A percentile compares a stretch with the other conserved stretches of the same genome.
Evolutionary conservation across 768 basidiomycete species (phyloP).

Genomic region (Kwoniella bestiolae): DNA sequence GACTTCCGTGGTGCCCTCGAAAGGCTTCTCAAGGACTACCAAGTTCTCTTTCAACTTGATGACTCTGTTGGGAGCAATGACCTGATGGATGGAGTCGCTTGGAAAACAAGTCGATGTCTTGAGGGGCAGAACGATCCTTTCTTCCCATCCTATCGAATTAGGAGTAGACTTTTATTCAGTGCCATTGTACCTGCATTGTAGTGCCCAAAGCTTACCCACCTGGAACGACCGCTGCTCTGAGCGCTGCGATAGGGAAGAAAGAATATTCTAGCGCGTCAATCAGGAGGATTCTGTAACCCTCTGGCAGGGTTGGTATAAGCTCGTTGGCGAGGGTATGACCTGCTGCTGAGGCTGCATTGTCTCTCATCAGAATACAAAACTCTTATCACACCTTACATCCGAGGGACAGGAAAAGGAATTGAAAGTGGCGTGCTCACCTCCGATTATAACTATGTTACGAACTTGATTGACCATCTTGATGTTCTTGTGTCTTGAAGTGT

Average conservation of each 20-base stretch:
- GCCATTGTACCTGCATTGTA: not conserved
- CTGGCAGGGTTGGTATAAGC: conserved; percentile 23
- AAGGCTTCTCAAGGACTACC: conserved; percentile 48
- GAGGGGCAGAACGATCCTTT: conserved; percentile 37
- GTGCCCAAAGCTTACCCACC: no score
- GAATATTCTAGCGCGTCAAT: conserved; percentile 44
- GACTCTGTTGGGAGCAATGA: conserved; percentile 49
- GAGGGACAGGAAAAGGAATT: no score
- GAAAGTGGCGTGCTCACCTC: conserved; percentile 32
- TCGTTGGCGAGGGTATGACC: conserved; percentile 40
- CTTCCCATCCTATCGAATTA: conserved; percentile 49
- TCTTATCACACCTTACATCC: no score
- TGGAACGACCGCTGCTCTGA: conserved; percentile 51
- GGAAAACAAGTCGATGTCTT: conserved; percentile 42
- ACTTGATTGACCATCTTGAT: not conserved
- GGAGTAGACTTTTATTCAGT: not conserved
- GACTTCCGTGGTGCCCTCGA: conserved; percentile 47
- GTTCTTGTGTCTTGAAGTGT: no score
- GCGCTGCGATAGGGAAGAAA: conserved; percentile 44
- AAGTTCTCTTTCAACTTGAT: conserved; percentile 39
- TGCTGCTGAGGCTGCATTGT: conserved; percentile 43
- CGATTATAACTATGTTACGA: conserved; percentile 53
- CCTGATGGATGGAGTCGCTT: conserved; percentile 33
- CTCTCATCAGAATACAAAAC: no score
- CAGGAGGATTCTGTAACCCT: conserved; percentile 39